Evolutionary conservation across 1,139 yeast species (phyloP).

Genomic region (Sugiyamaella castrensis): DNA sequence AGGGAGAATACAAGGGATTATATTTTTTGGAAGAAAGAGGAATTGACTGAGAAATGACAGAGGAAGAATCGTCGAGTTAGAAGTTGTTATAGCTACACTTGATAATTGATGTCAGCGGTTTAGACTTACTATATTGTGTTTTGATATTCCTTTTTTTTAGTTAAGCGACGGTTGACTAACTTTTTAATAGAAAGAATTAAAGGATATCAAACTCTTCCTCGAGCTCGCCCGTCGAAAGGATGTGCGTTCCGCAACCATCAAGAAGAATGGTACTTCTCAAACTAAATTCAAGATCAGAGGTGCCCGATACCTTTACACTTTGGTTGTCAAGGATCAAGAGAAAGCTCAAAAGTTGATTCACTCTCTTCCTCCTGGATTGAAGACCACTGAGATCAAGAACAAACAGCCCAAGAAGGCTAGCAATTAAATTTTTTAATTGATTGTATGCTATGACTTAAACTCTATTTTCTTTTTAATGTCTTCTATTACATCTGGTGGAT

Average conservation of each 20-base stretch:
- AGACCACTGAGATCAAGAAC: slow-evolving; percentile 49
- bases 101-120: too few relatives aligned
- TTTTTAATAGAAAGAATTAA: slow-evolving; percentile 55
- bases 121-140: too few relatives aligned
- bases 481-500: slow-evolving; percentile 8
- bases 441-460: slow-evolving; percentile 8
- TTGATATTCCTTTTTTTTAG: not conserved
- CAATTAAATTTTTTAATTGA: slow-evolving; percentile 12
- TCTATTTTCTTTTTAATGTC: slow-evolving; percentile 6
- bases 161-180: too few relatives aligned
- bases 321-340: slow-evolving; percentile 92
- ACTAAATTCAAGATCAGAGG: slow-evolving; percentile 99
- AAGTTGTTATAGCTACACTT: too few relatives aligned
- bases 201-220: slow-evolving; percentile 96
- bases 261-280: slow-evolving; percentile 89
- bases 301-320: slow-evolving; percentile 89
- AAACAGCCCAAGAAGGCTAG: slow-evolving; percentile 33
- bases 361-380: slow-evolving; percentile 95
- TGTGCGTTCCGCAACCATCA: slow-evolving; percentile 89
- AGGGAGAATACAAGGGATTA: not conserved
- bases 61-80: too few relatives aligned
- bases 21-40: not conserved
- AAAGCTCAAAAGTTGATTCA: slow-evolving; percentile 98
- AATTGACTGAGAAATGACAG: too few relatives aligned
- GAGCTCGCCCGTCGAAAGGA: slow-evolving; percentile 97